Evolutionary conservation across 2,329 filamentous ascomycete species (phyloP), one percentile per base, ranked within the genome.

Genomic region (Cladosporium cucumerinum): DNA sequence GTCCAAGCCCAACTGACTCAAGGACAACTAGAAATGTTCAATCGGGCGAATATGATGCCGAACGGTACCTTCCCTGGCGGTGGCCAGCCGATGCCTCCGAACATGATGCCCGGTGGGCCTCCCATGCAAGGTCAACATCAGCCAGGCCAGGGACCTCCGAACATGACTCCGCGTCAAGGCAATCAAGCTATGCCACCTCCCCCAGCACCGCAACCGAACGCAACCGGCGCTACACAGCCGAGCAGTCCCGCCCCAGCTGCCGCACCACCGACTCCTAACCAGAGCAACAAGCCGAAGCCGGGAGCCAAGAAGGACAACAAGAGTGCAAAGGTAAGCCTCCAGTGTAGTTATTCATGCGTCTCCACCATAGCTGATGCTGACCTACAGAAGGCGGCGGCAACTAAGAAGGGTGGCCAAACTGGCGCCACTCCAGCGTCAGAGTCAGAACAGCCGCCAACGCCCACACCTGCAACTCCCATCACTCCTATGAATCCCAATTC

Each of bases 201-300:
- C n/a, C 81, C 81, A 39, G 80, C 80, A 16, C 78, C 78, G 2
- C 74, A 78, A n/a, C 71, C 75, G 32, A 77, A 78, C 59, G 76
- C 78, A 59, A 73, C 75, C 23, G 74, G 72, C 39, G 71, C 79
- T 30, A 79, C 80, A 12, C 78, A 82, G 61, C 79, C 79, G 18
- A 81, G 81, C 59, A 82, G 81, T 65, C 81, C 82, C 21, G 77
- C 78, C 39, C 78, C 79, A 67, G 76, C 77, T 28, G 74, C 79
- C 54, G 89, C 89, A 39, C 91, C 91, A 0, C 91, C 91, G 1
- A 95, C 91, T 4, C 91, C 91, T 1, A 88, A 86, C 60, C 89
- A 92, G 74, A 77, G 82, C 1, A 89, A 87, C 73, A 94, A 94
- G 81, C 78, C 89, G 4, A 87, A 86, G 36, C 89, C 90, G 1